Conservation (phyloP, 306 rosid species). For the Sicyos baderoa region DNA sequence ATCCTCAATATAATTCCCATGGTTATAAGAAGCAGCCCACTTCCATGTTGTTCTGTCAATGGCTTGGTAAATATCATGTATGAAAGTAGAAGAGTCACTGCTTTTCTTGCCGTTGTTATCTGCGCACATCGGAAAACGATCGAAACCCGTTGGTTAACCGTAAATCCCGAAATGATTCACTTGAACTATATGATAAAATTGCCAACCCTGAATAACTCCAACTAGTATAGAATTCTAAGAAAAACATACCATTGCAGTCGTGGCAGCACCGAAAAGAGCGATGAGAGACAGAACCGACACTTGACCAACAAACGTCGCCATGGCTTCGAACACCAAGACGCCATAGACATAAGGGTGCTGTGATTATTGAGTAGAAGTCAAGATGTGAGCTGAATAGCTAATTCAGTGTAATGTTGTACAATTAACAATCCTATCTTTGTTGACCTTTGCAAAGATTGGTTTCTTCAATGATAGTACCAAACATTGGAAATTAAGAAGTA, state of each 20-base stretch:
- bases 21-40: slow-evolving; percentile 46
- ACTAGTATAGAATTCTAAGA: no score
- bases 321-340: slow-evolving; percentile 22
- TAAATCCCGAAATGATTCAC: no score
- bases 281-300: slow-evolving; percentile 49
- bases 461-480: not conserved
- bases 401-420: not conserved
- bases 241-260: slow-evolving; percentile 42
- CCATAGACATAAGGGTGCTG: slow-evolving; percentile 58
- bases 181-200: not conserved
- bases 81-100: slow-evolving; percentile 52
- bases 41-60: slow-evolving; percentile 51
- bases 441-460: not conserved
- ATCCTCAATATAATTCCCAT: slow-evolving; percentile 49
- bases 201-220: no score
- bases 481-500: not conserved
- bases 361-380: slow-evolving; percentile 5
- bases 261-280: slow-evolving; percentile 51
- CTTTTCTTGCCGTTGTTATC: slow-evolving; percentile 61
- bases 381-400: not conserved
- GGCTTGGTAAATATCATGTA: slow-evolving; percentile 63
- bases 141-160: not conserved
- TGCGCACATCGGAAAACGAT: slow-evolving; percentile 23
- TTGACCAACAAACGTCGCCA: slow-evolving; percentile 47
- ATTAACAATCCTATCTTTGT: not conserved